Conservation (phyloP, 1,139 yeast genomes). For the Suhomyces kunorum region DNA sequence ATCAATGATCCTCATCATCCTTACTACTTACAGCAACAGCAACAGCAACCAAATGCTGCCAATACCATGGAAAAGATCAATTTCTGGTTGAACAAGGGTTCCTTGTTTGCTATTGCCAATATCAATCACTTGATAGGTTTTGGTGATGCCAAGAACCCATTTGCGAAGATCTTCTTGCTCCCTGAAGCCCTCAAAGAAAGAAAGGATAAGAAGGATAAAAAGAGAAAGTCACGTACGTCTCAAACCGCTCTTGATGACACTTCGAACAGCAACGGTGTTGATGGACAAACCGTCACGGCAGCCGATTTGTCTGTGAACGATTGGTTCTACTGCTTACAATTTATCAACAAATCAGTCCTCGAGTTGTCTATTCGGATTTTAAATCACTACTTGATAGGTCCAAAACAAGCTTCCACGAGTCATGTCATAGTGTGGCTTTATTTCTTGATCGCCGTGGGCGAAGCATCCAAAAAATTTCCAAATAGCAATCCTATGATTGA, state of each 20-base stretch:
- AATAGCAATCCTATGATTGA: constrained; percentile 50
- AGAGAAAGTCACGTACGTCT: constrained; percentile 48
- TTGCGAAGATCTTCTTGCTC: constrained; percentile 67
- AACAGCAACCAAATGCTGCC: constrained; percentile 24
- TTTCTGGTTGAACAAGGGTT: constrained; percentile 75
- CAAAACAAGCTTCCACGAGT: constrained; percentile 66
- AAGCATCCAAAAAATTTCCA: constrained; percentile 52
- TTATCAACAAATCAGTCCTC: constrained; percentile 62
- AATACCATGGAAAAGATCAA: constrained; percentile 58
- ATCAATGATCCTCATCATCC: constrained; percentile 35
- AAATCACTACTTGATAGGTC: constrained; percentile 66
- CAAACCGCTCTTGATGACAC: constrained; percentile 23
- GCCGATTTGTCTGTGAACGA: constrained; percentile 49
- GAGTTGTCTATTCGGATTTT: constrained; percentile 67
- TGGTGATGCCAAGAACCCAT: constrained; percentile 73
- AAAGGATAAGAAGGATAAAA: constrained; percentile 68
- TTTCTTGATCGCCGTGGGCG: constrained; percentile 62
- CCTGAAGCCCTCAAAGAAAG: constrained; percentile 73
- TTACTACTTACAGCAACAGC: constrained; percentile 33
- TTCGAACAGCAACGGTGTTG: constrained; percentile 22
- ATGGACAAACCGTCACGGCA: constrained; percentile 40
- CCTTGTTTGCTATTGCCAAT: constrained; percentile 73
- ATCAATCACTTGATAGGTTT: constrained; percentile 73
- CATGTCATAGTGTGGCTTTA: constrained; percentile 74
- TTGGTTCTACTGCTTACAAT: constrained; percentile 60